phyloP scores from a whole-genome alignment of 768 basidiomycete genomes.

The Russula sp. region DNA sequence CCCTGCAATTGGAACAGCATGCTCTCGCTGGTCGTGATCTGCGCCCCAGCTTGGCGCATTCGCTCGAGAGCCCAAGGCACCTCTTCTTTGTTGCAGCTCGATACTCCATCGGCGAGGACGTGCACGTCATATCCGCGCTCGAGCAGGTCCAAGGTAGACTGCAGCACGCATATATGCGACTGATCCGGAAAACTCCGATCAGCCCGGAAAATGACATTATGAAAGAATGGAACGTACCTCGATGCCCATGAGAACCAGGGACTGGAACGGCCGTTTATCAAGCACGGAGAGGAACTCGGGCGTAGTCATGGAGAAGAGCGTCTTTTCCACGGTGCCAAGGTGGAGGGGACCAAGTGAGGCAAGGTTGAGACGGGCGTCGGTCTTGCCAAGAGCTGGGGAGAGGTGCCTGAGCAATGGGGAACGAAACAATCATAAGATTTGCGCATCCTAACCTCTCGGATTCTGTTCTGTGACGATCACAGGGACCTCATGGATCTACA shows the following conservation, averaged over 20 bases:
- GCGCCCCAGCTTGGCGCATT: conserved; percentile 70
- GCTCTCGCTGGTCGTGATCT: conserved; percentile 79
- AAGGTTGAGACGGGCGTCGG: conserved; percentile 18
- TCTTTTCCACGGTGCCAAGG: conserved; percentile 68
- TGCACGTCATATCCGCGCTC: conserved; percentile 51
- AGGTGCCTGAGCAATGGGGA: conserved; percentile 65
- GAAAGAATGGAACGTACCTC: conserved; percentile 54
- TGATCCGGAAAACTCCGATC: conserved; percentile 35
- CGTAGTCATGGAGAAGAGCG: conserved; percentile 82
- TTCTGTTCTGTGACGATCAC: conserved; percentile 87
- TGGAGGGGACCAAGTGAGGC: conserved; percentile 52
- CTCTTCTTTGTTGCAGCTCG: conserved; percentile 77
- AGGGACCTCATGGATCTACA: conserved; percentile 59
- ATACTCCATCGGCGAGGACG: conserved; percentile 81
- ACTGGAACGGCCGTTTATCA: conserved; percentile 46
- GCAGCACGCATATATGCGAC: conserved; percentile 88
- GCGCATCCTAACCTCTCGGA: conserved; percentile 54
- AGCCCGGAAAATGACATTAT: neutral
- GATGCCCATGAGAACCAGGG: conserved; percentile 80
- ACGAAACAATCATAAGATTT: neutral
- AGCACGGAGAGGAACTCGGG: conserved; percentile 60
- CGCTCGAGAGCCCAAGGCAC: conserved; percentile 68
- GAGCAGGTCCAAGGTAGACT: conserved; percentile 72
- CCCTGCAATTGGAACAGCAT: conserved; percentile 74
- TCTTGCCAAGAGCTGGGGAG: conserved; percentile 43